Percentiles rank a stretch among this genome's conserved stretches.
Conservation (phyloP, 1,139 yeast genomes). For the Wickerhamomyces sp. region DNA sequence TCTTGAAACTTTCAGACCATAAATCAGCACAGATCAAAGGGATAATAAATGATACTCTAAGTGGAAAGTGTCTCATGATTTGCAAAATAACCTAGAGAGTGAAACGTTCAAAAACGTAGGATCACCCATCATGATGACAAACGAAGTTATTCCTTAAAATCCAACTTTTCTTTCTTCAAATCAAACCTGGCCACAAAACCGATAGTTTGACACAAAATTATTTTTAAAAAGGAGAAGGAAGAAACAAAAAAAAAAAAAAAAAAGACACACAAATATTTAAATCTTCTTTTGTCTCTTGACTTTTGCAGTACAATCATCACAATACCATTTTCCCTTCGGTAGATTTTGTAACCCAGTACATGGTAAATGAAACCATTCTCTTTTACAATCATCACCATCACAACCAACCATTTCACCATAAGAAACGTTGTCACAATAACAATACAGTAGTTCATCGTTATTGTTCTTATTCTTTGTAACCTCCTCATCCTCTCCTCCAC, state of each 20-base stretch:
- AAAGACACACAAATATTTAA: no score
- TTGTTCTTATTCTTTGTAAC: slow-evolving; percentile 18
- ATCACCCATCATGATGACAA: no score
- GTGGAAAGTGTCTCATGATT: no score
- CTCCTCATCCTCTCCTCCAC: slow-evolving; percentile 11
- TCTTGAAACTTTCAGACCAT: slow-evolving; percentile 9
- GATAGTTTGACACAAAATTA: not conserved
- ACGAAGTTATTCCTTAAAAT: no score
- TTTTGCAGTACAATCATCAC: slow-evolving; percentile 68
- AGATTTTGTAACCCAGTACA: slow-evolving; percentile 88
- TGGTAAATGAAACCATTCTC: slow-evolving; percentile 97
- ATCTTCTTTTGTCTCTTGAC: slow-evolving; percentile 23
- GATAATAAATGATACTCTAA: no score
- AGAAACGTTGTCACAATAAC: slow-evolving; percentile 94
- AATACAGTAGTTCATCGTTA: slow-evolving; percentile 73
- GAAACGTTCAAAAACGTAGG: no score
- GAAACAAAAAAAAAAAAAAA: not conserved
- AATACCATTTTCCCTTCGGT: slow-evolving; percentile 96
- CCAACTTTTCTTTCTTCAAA: no score
- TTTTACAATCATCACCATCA: slow-evolving; percentile 87
- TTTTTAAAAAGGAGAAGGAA: not conserved
- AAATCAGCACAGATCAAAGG: no score
- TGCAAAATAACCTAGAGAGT: no score
- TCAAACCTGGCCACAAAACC: not conserved
- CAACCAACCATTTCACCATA: slow-evolving; percentile 99